Evolutionary conservation across 192 early-diverging fungal genomes (phyloP).

Genomic region (Coemansia sp.): DNA sequence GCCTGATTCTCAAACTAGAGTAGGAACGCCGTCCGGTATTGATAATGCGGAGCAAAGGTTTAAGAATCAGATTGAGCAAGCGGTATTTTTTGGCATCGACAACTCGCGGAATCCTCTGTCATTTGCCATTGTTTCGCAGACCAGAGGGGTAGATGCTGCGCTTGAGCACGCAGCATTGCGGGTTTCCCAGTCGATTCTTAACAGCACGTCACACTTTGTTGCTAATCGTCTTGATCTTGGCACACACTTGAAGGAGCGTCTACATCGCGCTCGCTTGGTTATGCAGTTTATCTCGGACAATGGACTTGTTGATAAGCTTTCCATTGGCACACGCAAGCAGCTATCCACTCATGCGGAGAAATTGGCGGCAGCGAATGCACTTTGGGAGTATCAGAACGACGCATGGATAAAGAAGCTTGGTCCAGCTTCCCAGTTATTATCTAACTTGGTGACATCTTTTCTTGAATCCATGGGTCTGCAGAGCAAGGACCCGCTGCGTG

Average conservation of each 20-base stretch:
- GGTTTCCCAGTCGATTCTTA: conserved; percentile 39
- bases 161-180: conserved; percentile 37
- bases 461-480: conserved; percentile 32
- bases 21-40: neutral
- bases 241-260: conserved; percentile 38
- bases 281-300: conserved; percentile 30
- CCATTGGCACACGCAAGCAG: conserved; percentile 12
- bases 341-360: conserved; percentile 42
- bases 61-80: conserved; percentile 50
- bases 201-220: conserved; percentile 44
- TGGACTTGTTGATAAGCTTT: conserved; percentile 21
- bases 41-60: conserved; percentile 12
- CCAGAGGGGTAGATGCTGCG: conserved; percentile 18
- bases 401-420: conserved; percentile 24
- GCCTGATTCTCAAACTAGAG: neutral
- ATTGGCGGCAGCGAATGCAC: conserved; percentile 33
- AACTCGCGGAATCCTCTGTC: conserved; percentile 28
- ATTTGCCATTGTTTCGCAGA: conserved; percentile 26
- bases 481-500: conserved; percentile 36
- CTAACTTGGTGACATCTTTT: conserved; percentile 29
- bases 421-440: conserved; percentile 31
- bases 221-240: conserved; percentile 41
- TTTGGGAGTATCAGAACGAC: conserved; percentile 47
- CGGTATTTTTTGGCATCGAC: conserved; percentile 41
- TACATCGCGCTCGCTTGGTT: conserved; percentile 30